A percentile compares a stretch with the other conserved stretches of the same genome.
These are phyloP conservation scores for Pterulicium gracile DNA, from an alignment of 1,284 basidiomycete species.

Conservation along the genomic window DNA sequence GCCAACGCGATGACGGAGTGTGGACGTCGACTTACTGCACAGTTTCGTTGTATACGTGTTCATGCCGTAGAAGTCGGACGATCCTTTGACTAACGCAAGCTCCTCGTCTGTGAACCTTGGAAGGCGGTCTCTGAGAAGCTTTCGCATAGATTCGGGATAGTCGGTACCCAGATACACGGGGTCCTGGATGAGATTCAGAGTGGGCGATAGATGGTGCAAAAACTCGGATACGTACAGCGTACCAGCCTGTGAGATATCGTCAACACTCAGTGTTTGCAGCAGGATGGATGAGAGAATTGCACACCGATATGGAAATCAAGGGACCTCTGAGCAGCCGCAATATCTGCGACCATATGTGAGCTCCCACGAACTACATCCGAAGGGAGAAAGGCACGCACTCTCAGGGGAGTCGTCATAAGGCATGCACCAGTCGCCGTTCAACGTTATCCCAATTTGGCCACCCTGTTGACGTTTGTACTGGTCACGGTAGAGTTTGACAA, in stretches of 20 bases:
- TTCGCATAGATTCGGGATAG: slow-evolving; percentile 54
- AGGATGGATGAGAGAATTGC: no score
- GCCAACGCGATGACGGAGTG: slow-evolving; percentile 1
- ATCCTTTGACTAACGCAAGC: slow-evolving; percentile 48
- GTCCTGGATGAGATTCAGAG: slow-evolving; percentile 27
- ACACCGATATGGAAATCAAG: slow-evolving; percentile 55
- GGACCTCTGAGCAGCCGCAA: slow-evolving; percentile 54
- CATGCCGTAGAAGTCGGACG: slow-evolving; percentile 63
- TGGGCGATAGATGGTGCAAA: slow-evolving; percentile 6
- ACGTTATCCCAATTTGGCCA: slow-evolving; percentile 65
- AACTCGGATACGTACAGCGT: slow-evolving; percentile 32
- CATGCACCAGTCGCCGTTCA: slow-evolving; percentile 63
- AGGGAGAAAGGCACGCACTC: slow-evolving; percentile 30
- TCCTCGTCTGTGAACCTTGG: slow-evolving; percentile 58
- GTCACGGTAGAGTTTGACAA: slow-evolving; percentile 52
- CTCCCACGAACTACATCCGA: slow-evolving; percentile 2
- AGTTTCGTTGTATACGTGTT: slow-evolving; percentile 69
- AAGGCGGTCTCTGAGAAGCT: slow-evolving; percentile 52
- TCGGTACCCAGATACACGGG: slow-evolving; percentile 67
- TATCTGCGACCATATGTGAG: slow-evolving; percentile 27
- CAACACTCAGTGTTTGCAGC: no score
- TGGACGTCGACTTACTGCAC: slow-evolving; percentile 36
- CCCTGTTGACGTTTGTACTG: slow-evolving; percentile 44
- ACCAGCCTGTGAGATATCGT: slow-evolving; percentile 36
- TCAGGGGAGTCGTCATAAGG: slow-evolving; percentile 56